phyloP scores from a whole-genome alignment of 306 rosid genomes.

The Phaseolus lunatus region DNA sequence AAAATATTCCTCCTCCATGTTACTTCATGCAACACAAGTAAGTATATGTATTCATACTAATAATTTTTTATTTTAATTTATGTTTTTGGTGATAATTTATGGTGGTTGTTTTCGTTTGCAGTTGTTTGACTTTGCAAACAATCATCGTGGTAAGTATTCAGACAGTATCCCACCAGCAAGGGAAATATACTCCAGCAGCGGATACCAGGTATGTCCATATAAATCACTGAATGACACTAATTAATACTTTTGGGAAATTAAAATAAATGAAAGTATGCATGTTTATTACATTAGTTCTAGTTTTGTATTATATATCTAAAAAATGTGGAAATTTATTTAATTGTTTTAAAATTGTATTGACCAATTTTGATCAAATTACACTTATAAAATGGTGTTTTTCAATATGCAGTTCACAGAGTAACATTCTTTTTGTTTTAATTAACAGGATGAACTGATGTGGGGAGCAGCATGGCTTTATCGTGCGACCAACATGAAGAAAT shows the following conservation, averaged over 20 bases:
- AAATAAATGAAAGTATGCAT: background rate
- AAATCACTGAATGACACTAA: no score
- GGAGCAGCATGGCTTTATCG: conserved; percentile 76
- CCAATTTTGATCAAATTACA: no score
- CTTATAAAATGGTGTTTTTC: no score
- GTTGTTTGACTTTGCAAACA: conserved; percentile 61
- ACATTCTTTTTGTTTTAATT: no score
- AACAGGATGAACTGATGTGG: conserved; percentile 71
- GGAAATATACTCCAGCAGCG: conserved; percentile 59
- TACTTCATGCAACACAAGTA: conserved; percentile 60
- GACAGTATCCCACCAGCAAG: conserved; percentile 48
- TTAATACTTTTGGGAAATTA: background rate
- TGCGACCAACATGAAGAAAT: conserved; percentile 45
- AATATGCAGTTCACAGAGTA: no score
- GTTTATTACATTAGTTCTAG: background rate
- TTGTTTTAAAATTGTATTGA: no score
- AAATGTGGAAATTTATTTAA: background rate
- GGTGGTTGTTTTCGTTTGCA: background rate
- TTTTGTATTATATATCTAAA: no score
- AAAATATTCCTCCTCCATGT: conserved; percentile 41
- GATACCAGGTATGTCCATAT: conserved; percentile 55
- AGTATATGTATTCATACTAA: no score
- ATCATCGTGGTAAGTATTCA: conserved; percentile 51
- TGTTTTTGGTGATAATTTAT: background rate
- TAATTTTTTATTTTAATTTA: no score